Conservation (phyloP, 1,139 yeast species). For the Candida sanyaensis region DNA sequence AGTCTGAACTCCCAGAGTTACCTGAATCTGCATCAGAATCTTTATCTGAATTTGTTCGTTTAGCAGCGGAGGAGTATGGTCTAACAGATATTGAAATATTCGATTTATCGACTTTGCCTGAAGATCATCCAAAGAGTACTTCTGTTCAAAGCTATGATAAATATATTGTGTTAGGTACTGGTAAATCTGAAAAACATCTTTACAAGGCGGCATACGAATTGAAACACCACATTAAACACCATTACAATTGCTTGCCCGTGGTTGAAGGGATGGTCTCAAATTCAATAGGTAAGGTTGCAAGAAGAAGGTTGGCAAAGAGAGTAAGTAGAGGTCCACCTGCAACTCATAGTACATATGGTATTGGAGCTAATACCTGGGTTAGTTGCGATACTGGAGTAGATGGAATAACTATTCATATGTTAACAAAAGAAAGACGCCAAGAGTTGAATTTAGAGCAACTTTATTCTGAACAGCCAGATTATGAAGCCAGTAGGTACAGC, state of each 20-base stretch:
- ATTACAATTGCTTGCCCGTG: conserved; percentile 40
- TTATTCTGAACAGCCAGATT: conserved; percentile 48
- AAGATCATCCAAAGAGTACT: conserved; percentile 41
- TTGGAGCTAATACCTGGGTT: conserved; percentile 72
- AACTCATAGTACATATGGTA: conserved; percentile 59
- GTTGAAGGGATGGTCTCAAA: conserved; percentile 75
- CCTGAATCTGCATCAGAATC: conserved; percentile 61
- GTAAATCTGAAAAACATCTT: conserved; percentile 76
- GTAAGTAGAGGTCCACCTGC: conserved; percentile 57
- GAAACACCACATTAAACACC: conserved; percentile 36
- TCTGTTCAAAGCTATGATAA: conserved; percentile 33
- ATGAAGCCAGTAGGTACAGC: not conserved
- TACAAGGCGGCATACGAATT: conserved; percentile 70
- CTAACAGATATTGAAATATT: conserved; percentile 59
- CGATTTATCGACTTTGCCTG: conserved; percentile 41
- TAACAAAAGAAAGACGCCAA: conserved; percentile 67
- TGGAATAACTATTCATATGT: conserved; percentile 66
- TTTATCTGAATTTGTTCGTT: conserved; percentile 44
- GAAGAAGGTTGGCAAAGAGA: conserved; percentile 62
- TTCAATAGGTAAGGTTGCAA: conserved; percentile 56
- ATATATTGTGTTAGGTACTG: conserved; percentile 70
- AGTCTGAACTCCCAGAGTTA: conserved; percentile 40
- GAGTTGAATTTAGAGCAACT: conserved; percentile 70
- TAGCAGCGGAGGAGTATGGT: conserved; percentile 63
- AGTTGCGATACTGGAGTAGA: conserved; percentile 69